Evolutionary conservation across 257 asterid species (phyloP).

Genomic region (Solanum lignicaule): DNA sequence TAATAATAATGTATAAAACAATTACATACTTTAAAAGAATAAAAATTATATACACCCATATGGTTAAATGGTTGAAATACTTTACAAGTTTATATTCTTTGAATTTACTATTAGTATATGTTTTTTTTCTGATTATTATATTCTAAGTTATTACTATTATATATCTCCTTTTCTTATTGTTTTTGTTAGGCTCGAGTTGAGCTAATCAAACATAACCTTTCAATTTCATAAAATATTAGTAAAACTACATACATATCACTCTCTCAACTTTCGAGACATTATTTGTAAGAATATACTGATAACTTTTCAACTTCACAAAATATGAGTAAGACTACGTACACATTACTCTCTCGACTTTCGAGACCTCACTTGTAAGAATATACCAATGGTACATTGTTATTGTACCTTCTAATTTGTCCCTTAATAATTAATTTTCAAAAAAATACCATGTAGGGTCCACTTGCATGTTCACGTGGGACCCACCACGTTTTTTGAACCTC

Average conservation of each 20-base stretch:
- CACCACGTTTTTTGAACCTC: constrained; percentile 9
- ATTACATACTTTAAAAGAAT: too few species aligned
- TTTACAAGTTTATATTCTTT: too few species aligned
- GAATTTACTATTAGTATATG: too few species aligned
- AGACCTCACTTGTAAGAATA: background rate
- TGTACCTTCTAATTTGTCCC: background rate
- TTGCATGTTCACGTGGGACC: constrained; percentile 4
- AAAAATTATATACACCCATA: too few species aligned
- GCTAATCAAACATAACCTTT: background rate
- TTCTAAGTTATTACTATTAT: too few species aligned
- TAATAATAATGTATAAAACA: background rate
- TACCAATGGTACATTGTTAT: background rate
- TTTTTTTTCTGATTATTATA: too few species aligned
- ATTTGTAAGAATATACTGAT: background rate
- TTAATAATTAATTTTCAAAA: background rate
- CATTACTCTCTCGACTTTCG: fast-evolving
- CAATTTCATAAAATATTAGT: background rate
- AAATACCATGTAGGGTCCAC: background rate
- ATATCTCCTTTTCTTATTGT: too few species aligned
- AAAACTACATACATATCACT: background rate
- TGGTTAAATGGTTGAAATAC: too few species aligned
- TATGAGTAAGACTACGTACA: background rate
- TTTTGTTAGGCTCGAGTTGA: too few species aligned
- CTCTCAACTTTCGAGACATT: background rate
- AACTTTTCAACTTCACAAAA: too few species aligned